Evolutionary conservation across 768 basidiomycete genomes (phyloP).

Genomic region (Rhizopogon roseolus): DNA sequence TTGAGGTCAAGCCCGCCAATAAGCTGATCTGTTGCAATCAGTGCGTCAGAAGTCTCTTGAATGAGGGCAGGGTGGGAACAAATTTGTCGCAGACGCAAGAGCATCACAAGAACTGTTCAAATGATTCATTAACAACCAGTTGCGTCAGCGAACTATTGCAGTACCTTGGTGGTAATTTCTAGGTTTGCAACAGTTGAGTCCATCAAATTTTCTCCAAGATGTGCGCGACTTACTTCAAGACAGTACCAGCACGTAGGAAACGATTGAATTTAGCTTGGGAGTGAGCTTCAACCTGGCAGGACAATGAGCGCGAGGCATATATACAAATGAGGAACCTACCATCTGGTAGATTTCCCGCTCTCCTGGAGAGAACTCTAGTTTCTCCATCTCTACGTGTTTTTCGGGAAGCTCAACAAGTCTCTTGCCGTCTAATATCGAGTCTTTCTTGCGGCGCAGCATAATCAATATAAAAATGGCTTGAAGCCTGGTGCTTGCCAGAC

Average conservation of each 20-base stretch:
- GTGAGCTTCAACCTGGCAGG: conserved; percentile 41
- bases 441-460: conserved; percentile 60
- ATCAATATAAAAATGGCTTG: conserved; percentile 54
- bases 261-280: conserved; percentile 63
- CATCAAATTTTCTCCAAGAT: background rate
- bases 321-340: conserved; percentile 22
- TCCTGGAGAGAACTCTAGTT: conserved; percentile 54
- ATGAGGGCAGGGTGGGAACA: conserved; percentile 68
- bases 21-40: conserved; percentile 36
- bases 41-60: conserved; percentile 47
- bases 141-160: conserved; percentile 24
- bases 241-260: conserved; percentile 56
- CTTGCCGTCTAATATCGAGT: conserved; percentile 60
- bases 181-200: background rate
- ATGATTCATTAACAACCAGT: background rate
- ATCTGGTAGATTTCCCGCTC: conserved; percentile 62
- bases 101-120: conserved; percentile 36
- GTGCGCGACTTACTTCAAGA: conserved; percentile 47
- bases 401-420: conserved; percentile 60
- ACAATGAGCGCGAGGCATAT: background rate
- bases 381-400: conserved; percentile 46
- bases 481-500: conserved; percentile 49
- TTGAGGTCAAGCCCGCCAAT: conserved; percentile 25
- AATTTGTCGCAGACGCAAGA: conserved; percentile 58
- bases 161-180: conserved; percentile 55